These are phyloP conservation scores for Remersonia thermophila DNA, from an alignment of 2,329 filamentous ascomycete species.

Conservation along the genomic window DNA sequence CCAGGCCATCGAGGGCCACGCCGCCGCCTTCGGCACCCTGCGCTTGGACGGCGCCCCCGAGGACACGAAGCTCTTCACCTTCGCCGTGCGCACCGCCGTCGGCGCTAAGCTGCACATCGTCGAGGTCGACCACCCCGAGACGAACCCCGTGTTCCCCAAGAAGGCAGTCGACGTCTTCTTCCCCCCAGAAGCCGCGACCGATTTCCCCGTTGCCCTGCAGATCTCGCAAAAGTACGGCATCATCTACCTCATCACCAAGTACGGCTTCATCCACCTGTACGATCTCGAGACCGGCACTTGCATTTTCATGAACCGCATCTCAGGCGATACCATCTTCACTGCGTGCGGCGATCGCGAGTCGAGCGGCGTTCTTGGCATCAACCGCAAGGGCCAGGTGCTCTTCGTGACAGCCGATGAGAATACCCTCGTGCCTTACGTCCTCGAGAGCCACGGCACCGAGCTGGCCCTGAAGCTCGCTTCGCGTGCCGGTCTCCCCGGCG, in stretches of 20 bases:
- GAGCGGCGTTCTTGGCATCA: slow-evolving; percentile 83
- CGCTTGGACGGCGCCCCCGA: slow-evolving; percentile 77
- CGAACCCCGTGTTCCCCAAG: slow-evolving; percentile 83
- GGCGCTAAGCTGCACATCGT: slow-evolving; percentile 96
- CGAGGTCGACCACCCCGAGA: slow-evolving; percentile 85
- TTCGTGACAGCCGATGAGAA: slow-evolving; percentile 88
- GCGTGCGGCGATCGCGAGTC: slow-evolving; percentile 75
- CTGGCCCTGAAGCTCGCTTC: slow-evolving; percentile 95
- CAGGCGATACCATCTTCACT: slow-evolving; percentile 97
- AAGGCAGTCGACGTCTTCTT: slow-evolving; percentile 98
- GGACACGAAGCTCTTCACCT: slow-evolving; percentile 93
- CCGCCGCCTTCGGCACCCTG: slow-evolving; percentile 83
- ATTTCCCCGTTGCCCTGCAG: slow-evolving; percentile 97
- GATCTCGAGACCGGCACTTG: slow-evolving; percentile 90
- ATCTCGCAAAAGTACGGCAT: slow-evolving; percentile 94
- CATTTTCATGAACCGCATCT: slow-evolving; percentile 99
- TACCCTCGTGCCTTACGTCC: slow-evolving; percentile 84
- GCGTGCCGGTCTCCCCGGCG: slow-evolving; percentile 82
- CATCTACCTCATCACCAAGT: slow-evolving; percentile 96
- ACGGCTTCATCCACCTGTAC: slow-evolving; percentile 97
- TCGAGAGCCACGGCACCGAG: slow-evolving; percentile 90
- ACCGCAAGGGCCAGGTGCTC: slow-evolving; percentile 93
- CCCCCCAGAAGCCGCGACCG: slow-evolving; percentile 85
- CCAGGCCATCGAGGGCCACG: slow-evolving; percentile 95
- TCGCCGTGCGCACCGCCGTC: slow-evolving; percentile 78